Conservation (phyloP, 2,329 filamentous ascomycete species). For the Colletotrichum theobromicola region DNA sequence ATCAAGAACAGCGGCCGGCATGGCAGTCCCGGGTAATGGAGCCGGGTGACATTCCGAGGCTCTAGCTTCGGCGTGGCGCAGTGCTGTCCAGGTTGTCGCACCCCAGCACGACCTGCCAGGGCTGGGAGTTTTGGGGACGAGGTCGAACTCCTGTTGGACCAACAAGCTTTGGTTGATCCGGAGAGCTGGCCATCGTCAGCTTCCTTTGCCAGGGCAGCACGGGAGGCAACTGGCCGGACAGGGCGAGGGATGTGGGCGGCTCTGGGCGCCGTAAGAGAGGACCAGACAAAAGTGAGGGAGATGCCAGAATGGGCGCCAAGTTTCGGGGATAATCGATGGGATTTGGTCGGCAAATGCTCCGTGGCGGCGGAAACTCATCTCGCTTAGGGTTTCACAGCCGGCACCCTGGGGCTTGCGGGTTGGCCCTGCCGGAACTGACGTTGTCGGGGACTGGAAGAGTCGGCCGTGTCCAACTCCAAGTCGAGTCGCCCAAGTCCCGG, state of each 20-base stretch:
- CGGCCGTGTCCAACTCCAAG: not conserved
- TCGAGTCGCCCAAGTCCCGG: not conserved
- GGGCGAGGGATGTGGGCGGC: constrained; percentile 13
- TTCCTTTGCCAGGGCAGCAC: not conserved
- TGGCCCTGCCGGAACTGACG: constrained; percentile 3
- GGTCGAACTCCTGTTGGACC: not conserved
- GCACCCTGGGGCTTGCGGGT: not conserved
- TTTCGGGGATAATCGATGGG: constrained; percentile 4
- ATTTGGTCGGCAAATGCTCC: constrained; percentile 13
- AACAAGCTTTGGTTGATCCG: constrained; percentile 15
- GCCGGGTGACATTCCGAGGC: constrained; percentile 9
- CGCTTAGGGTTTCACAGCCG: constrained; percentile 22
- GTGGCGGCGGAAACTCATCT: constrained; percentile 22
- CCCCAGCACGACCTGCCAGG: not conserved
- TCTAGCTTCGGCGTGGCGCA: constrained; percentile 17
- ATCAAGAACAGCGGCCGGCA: constrained; percentile 8
- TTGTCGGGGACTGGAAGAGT: constrained; percentile 1
- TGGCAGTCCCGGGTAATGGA: constrained; percentile 6
- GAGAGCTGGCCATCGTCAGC: constrained; percentile 1
- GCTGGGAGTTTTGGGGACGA: not conserved
- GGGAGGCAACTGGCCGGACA: not conserved
- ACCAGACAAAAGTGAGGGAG: not conserved
- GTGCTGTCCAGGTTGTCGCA: not conserved
- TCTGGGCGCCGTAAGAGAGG: constrained; percentile 2
- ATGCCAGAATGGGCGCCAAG: not conserved